Evolutionary conservation across 176 grass and related monocot species (phyloP).

Genomic region (Lolium multiflorum): DNA sequence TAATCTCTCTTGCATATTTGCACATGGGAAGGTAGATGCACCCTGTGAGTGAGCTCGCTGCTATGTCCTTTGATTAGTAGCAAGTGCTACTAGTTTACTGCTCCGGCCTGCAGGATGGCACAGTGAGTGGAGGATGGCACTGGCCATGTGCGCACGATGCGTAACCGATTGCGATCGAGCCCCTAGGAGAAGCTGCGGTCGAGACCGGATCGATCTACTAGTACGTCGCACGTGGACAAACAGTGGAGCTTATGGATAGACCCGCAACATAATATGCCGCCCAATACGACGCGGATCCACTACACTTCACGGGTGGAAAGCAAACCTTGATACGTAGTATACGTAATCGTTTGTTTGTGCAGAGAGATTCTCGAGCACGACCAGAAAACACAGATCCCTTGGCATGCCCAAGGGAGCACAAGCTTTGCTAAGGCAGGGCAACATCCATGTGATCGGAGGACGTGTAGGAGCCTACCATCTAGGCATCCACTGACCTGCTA

Average conservation of each 20-base stretch:
- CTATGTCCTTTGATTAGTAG: background rate
- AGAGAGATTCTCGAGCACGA: background rate
- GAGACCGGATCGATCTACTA: background rate
- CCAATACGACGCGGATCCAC: background rate
- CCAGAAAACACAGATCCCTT: background rate
- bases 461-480: too few species aligned
- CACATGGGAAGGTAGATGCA: background rate
- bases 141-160: slow-evolving; percentile 15
- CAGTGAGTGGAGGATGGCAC: slow-evolving; percentile 22
- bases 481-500: too few species aligned
- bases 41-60: background rate
- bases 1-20: background rate
- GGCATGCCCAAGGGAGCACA: too few species aligned
- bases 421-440: too few species aligned
- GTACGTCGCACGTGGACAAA: slow-evolving; percentile 11
- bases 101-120: background rate
- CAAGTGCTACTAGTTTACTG: background rate
- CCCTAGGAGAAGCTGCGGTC: background rate
- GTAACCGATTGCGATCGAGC: background rate
- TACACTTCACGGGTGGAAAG: background rate
- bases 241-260: slow-evolving; percentile 23
- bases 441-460: too few species aligned
- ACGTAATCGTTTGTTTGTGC: background rate
- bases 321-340: background rate
- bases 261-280: background rate